These are phyloP conservation scores for Rhizophagus clarus DNA, from an alignment of 192 early-diverging fungal genomes.

Conservation along the genomic window DNA sequence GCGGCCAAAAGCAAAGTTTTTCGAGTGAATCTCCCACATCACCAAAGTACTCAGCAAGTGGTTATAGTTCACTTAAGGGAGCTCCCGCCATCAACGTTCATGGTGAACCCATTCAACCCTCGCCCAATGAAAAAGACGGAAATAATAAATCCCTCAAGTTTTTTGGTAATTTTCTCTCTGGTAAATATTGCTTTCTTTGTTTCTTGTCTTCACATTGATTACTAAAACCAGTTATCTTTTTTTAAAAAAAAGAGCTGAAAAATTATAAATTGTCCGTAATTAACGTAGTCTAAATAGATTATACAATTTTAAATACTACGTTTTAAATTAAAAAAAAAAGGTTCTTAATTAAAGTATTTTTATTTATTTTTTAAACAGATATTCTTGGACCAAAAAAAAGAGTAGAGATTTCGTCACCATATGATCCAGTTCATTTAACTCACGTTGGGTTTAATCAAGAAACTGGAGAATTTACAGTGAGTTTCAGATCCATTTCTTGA, in stretches of 20 bases:
- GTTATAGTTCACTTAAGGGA: conserved; percentile 37
- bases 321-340: neutral
- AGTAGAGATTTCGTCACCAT: conserved; percentile 91
- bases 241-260: too few relatives aligned
- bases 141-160: conserved; percentile 53
- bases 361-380: conserved; percentile 34
- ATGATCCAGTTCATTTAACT: conserved; percentile 95
- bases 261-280: too few relatives aligned
- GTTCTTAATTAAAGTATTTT: too few relatives aligned
- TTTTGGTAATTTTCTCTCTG: conserved; percentile 54
- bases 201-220: neutral
- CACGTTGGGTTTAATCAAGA: conserved; percentile 98
- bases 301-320: too few relatives aligned
- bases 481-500: conserved; percentile 29
- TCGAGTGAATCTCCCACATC: conserved; percentile 36
- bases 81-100: conserved; percentile 37
- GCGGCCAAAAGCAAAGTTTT: conserved; percentile 36
- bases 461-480: conserved; percentile 90
- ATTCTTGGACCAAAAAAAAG: conserved; percentile 68
- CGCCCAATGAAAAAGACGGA: conserved; percentile 27
- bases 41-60: conserved; percentile 29
- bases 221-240: neutral
- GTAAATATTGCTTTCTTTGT: conserved; percentile 30
- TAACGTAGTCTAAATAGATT: neutral
- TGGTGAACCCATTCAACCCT: conserved; percentile 36